A percentile compares a stretch with the other conserved stretches of the same genome.
These are phyloP conservation scores for Gloeopeniophorella convolvens DNA, from an alignment of 768 basidiomycete genomes.

Conservation along the genomic window DNA sequence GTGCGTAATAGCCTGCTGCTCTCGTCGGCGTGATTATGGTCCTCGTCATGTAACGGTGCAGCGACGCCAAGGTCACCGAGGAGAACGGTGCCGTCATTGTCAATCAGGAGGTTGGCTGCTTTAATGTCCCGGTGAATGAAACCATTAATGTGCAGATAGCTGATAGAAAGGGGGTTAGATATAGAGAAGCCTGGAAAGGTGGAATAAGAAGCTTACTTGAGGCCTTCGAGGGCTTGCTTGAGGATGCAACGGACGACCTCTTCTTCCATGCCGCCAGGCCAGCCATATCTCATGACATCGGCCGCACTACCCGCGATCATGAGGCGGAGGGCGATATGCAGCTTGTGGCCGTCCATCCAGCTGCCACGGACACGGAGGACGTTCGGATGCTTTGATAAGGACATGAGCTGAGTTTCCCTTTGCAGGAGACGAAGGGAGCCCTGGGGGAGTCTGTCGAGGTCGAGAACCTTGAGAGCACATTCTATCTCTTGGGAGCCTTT, in stretches of 20 bases:
- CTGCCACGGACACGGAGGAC: constrained; percentile 86
- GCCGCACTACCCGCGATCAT: constrained; percentile 87
- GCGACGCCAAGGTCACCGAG: constrained; percentile 92
- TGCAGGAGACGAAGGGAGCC: constrained; percentile 66
- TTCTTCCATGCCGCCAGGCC: constrained; percentile 88
- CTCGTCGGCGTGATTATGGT: constrained; percentile 27
- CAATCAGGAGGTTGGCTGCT: constrained; percentile 88
- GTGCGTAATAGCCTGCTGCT: constrained; percentile 22
- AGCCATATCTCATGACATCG: constrained; percentile 78
- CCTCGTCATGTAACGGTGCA: constrained; percentile 70
- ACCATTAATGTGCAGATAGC: constrained; percentile 83
- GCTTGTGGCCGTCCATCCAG: constrained; percentile 79
- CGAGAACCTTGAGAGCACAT: constrained; percentile 85
- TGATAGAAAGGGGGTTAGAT: constrained; percentile 26
- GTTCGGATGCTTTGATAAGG: constrained; percentile 87
- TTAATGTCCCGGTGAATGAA: constrained; percentile 94
- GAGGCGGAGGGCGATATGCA: constrained; percentile 80
- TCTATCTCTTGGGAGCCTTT: constrained; percentile 35
- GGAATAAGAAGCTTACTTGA: constrained; percentile 54
- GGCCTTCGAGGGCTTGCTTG: constrained; percentile 80
- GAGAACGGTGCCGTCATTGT: constrained; percentile 85
- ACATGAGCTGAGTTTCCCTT: constrained; percentile 88
- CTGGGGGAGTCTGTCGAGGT: constrained; percentile 72
- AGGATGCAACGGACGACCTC: constrained; percentile 82
- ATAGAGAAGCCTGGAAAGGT: constrained; percentile 13